A percentile compares a stretch with the other conserved stretches of the same genome.
These are phyloP conservation scores for Tolypocladium ophioglossoides DNA, from an alignment of 2,329 filamentous ascomycete species.

Conservation along the genomic window DNA sequence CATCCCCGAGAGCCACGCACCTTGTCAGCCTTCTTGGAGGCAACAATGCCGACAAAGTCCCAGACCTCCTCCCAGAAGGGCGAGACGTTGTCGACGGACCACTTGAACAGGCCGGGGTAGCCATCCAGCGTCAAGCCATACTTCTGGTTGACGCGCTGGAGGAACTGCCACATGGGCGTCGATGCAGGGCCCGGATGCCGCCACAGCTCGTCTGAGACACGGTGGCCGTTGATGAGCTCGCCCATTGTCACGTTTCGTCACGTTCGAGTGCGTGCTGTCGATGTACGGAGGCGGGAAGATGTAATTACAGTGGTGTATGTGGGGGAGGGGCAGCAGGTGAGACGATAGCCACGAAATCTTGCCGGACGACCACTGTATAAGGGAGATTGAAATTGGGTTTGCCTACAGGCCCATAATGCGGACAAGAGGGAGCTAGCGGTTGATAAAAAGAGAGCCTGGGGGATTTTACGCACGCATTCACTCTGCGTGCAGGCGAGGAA, in stretches of 20 bases:
- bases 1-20: conserved; percentile 25
- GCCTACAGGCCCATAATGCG: background rate
- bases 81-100: conserved; percentile 69
- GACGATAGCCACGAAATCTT: background rate
- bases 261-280: background rate
- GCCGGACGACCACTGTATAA: background rate
- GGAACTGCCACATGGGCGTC: conserved; percentile 64
- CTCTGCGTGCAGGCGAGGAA: background rate
- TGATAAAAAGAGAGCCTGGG: background rate
- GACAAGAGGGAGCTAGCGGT: background rate
- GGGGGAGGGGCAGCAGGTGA: conserved; percentile 3
- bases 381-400: background rate
- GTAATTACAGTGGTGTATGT: background rate
- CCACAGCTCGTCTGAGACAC: conserved; percentile 49
- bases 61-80: conserved; percentile 81
- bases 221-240: conserved; percentile 3
- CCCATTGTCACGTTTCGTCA: conserved; percentile 5
- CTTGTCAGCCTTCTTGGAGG: conserved; percentile 50
- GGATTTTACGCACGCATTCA: background rate
- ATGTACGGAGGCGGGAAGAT: background rate
- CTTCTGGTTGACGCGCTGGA: conserved; percentile 57
- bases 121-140: conserved; percentile 50
- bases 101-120: conserved; percentile 70
- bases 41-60: conserved; percentile 68
- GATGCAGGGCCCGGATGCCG: conserved; percentile 53